Evolutionary conservation across 495 filamentous ascomycete genomes (phyloP).

Genomic region (Tuber calosporum): DNA sequence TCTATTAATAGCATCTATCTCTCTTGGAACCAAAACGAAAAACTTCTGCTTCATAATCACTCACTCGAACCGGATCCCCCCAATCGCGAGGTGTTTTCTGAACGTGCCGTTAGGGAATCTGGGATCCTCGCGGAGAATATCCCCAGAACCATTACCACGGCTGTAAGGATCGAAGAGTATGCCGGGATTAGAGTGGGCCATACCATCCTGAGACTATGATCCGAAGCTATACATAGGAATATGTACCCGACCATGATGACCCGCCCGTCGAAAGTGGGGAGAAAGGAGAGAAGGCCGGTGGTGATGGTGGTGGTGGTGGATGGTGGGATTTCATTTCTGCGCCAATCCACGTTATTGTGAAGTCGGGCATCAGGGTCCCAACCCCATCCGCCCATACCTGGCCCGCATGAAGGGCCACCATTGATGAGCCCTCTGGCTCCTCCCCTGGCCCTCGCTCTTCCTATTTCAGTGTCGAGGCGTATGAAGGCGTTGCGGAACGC

Average conservation of each 20-base stretch:
- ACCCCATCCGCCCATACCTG: not conserved
- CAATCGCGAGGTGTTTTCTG: not conserved
- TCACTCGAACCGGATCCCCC: not conserved
- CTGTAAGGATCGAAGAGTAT: not conserved
- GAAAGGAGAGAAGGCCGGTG: not conserved
- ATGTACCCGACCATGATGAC: not conserved
- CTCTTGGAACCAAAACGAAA: not conserved
- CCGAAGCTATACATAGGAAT: constrained; percentile 1
- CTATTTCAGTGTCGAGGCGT: not conserved
- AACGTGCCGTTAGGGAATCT: not conserved
- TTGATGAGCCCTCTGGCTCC: not conserved
- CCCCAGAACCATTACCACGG: not conserved
- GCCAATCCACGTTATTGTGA: not conserved
- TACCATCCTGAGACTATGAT: not conserved
- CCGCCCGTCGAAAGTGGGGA: not conserved
- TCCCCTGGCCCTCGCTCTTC: not conserved
- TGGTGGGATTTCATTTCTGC: not conserved
- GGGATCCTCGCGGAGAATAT: not conserved
- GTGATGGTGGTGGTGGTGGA: not conserved
- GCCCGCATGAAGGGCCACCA: not conserved
- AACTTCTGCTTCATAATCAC: not conserved
- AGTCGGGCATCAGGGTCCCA: not conserved
- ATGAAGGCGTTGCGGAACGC: not conserved
- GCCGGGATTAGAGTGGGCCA: not conserved
- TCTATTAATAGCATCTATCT: not conserved